phyloP scores from a whole-genome alignment of 331 rosid species.

The Cydonia oblonga region DNA sequence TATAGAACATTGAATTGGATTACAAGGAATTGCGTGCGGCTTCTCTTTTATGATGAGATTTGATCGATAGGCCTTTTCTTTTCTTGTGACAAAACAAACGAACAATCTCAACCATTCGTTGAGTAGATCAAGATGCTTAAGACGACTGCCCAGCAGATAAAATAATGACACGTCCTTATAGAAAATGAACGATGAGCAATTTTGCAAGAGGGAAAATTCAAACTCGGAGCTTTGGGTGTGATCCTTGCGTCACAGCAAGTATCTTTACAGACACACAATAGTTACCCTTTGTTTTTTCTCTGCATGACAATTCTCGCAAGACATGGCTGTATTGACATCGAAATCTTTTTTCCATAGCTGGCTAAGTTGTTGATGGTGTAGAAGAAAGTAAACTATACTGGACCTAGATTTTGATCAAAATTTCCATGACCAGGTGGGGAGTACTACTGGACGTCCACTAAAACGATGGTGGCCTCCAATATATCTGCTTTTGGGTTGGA shows the following conservation, averaged over 20 bases:
- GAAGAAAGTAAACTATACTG: slow-evolving; percentile 20
- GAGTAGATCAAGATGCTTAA: slow-evolving; percentile 2
- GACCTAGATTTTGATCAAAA: slow-evolving; percentile 8
- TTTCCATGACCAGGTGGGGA: not conserved
- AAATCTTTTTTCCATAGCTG: slow-evolving; percentile 14
- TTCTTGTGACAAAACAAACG: not conserved
- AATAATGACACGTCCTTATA: not conserved
- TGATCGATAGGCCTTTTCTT: slow-evolving; percentile 3
- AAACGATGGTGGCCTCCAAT: slow-evolving; percentile 23
- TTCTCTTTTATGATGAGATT: not conserved
- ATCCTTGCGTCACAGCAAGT: slow-evolving; percentile 6
- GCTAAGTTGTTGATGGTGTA: slow-evolving; percentile 21
- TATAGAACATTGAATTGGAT: not conserved
- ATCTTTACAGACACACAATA: slow-evolving; percentile 10
- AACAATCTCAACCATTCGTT: slow-evolving; percentile 8
- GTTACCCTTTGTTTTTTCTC: not conserved
- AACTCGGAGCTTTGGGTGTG: no score
- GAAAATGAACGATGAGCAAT: slow-evolving; percentile 10
- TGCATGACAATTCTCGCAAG: slow-evolving; percentile 13
- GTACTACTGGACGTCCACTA: slow-evolving; percentile 13
- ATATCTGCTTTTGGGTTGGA: slow-evolving; percentile 1
- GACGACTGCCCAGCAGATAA: no score
- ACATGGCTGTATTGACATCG: not conserved
- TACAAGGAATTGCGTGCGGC: slow-evolving; percentile 5
- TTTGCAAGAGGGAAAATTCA: no score